Conservation (phyloP, 169 alveolate genomes). For the Plasmodium billcollinsi region DNA sequence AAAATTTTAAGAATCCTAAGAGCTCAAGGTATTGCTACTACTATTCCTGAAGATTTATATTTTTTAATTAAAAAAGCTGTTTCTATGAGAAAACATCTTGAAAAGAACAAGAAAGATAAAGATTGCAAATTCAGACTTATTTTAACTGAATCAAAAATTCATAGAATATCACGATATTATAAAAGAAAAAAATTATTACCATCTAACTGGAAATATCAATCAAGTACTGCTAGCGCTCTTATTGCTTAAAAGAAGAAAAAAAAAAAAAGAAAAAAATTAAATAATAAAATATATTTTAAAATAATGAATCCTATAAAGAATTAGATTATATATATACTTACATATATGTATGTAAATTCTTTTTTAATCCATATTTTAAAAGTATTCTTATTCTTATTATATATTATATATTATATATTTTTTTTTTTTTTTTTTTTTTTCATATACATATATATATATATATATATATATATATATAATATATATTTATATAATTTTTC, state of each 20-base stretch:
- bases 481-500: background rate
- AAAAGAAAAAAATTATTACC: slow-evolving; percentile 97
- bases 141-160: slow-evolving; percentile 98
- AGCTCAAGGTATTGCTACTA: slow-evolving; percentile 97
- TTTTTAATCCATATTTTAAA: no score
- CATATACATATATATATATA: background rate
- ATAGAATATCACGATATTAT: slow-evolving; percentile 98
- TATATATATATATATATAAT: slow-evolving; percentile 2
- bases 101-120: slow-evolving; percentile 96
- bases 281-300: background rate
- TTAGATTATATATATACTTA: background rate
- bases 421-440: no score
- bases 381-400: no score
- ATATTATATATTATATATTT: no score
- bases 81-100: slow-evolving; percentile 98
- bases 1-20: slow-evolving; percentile 97
- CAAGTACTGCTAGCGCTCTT: slow-evolving; percentile 92
- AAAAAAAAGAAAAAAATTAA: background rate
- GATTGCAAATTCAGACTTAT: slow-evolving; percentile 98
- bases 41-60: slow-evolving; percentile 99
- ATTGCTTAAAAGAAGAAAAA: slow-evolving; percentile 81
- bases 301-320: no score
- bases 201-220: slow-evolving; percentile 97
- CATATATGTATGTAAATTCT: background rate
- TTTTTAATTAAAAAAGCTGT: slow-evolving; percentile 98